Base-by-base conservation (phyloP, 345 rosid genomes). In the Atalantia buxifolia region DNA sequence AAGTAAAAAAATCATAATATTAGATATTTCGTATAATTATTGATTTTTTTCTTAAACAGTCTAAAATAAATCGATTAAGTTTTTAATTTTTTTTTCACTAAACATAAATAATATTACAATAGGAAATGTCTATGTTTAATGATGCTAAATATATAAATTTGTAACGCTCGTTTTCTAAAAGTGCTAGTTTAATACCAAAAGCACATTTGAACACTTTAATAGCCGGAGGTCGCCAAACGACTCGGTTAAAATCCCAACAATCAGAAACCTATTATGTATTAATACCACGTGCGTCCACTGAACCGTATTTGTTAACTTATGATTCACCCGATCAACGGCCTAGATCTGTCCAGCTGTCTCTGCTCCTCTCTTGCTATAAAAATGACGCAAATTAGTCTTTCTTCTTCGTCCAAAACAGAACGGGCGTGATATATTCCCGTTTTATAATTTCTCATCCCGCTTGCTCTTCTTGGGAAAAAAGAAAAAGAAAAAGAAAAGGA, bases 281-380 rank as follows among this genome's bases (percentile, higher is more conserved):
- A 25, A 68, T 18, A 56, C 59, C 76, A 77, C 70, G 77, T 81
- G 82, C 62, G 10, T 1, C 60, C 77, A 70, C 64, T 7, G 48
- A 10, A n/a, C 9, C 12, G 12, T 31, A n/a, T 19, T 3, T 8
- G 3, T 68, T 48, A 57, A 64, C 4, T 4, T 70, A 45, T 50
- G 65, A 59, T 75, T 1, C 22, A 9, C 27, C 9, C 24, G 16
- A 42, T 76, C 55, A 25, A 88, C 88, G 87, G 90, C 13, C 62
- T 70, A 71, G 85, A 78, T 82, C 66, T 7, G 18, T 10, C 48
- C 79, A 42, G 30, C 35, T 66, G 50, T 3, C 50, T 12, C 77
- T n/a, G 9, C 7, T 1, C 16, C 6, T 60, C 35, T 16, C 16
- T 31, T 22, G 45, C 75, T 78, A 76, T 83, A 87, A 80, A 84